Base-by-base conservation (phyloP, 2,329 filamentous ascomycete species). In the Annulohypoxylon truncatum region DNA sequence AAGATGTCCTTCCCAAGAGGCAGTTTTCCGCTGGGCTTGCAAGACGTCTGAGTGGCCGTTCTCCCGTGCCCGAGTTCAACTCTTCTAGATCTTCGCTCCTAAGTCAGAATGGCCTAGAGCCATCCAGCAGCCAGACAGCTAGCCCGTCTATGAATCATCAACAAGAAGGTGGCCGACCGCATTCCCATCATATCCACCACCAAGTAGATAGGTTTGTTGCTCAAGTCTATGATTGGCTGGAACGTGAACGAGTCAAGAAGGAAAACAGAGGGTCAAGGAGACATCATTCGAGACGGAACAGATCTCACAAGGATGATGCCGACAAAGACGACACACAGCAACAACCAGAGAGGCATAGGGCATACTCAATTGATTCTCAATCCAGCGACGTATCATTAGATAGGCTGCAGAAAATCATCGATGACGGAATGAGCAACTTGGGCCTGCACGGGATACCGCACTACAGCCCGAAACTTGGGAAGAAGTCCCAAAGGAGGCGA, bases 161-260 rank as follows among this genome's bases (percentile, higher is more conserved):
- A 10, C 65, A 70, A 42, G 75, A 77, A 55, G 29, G 70, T 66
- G 6, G 76, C 10, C 74, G 74, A 9, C 68, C 75, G 31, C 76
- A 77, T 44, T 71, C 75, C 44, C 76, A 77, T 24, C 73, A 74
- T 18, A 75, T 76, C 31, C 79, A 77, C 40, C 76, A 76, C 24
- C 74, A 73, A 42, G 56, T 77, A 20, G 79, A 82, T 57, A 86
- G 84, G 68, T 79, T 96, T 6, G 80, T 96, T 26, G 84, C 89
- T 18, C 92, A 96, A 75, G 89, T 97, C 12, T 85, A 87, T 24
- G 89, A 92, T 70, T 98, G 95, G 95, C 81, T 97, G 38, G 89
- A 94, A 72, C 87, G 90, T 52, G 94, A 97, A 79, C 91, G 90
- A 75, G 80, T 83, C 29, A 92, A 91, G 77, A 88, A 89, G 72